These are phyloP conservation scores for Ophioceras dolichostomum DNA, from an alignment of 2,329 filamentous ascomycete species.

Conservation along the genomic window DNA sequence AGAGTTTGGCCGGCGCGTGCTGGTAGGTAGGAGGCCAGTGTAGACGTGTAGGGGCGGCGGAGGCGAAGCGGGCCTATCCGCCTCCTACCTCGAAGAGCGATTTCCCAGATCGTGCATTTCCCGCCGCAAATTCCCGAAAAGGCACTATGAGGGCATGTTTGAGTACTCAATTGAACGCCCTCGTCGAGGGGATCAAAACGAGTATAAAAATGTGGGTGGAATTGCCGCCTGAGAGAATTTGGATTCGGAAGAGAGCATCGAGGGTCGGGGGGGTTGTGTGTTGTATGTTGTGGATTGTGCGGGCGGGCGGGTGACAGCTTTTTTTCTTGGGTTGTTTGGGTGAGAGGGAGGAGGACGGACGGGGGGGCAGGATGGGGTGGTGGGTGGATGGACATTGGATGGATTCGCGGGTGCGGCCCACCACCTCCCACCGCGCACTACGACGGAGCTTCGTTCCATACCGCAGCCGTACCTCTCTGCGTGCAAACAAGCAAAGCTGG, in stretches of 20 bases:
- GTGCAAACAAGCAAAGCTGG: too few species aligned
- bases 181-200: constrained; percentile 37
- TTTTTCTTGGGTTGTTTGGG: constrained; percentile 1
- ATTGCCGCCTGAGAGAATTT: constrained; percentile 18
- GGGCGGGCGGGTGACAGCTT: constrained; percentile 1
- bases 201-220: constrained; percentile 51
- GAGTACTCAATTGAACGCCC: constrained; percentile 26
- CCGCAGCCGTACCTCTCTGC: too few species aligned
- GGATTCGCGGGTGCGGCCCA: constrained; percentile 2
- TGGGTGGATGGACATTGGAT: not conserved
- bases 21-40: not conserved
- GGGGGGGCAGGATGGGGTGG: not conserved
- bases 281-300: constrained; percentile 13
- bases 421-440: constrained; percentile 1
- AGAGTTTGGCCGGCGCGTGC: not conserved
- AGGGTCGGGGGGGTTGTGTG: constrained; percentile 18
- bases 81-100: constrained; percentile 12
- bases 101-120: too few species aligned
- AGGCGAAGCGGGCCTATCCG: constrained; percentile 1
- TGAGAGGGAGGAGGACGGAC: constrained; percentile 2
- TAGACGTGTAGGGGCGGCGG: not conserved
- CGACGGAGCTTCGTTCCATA: constrained; percentile 1
- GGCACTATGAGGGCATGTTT: constrained; percentile 12
- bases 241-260: constrained; percentile 19
- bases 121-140: too few species aligned